Evolutionary conservation across 2,329 filamentous ascomycete genomes (phyloP), one percentile per base, ranked within the genome.

Genomic region (Fusarium chlamydosporum): DNA sequence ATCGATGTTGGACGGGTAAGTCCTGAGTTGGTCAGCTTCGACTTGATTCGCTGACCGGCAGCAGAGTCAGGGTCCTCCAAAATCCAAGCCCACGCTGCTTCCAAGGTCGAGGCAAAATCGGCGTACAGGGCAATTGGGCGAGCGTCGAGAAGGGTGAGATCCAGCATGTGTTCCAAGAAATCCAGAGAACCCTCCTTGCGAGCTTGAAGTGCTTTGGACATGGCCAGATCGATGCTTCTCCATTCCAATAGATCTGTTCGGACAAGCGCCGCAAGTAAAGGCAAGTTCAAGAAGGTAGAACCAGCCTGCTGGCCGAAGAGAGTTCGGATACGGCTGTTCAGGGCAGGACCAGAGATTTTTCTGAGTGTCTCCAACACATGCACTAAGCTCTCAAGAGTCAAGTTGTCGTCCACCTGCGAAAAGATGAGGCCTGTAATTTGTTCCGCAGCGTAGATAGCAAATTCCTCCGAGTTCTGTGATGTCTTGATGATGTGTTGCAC

Each of bases 91-190:
- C 92, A 94, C 40, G 96, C 89, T 46, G 89, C 91, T 69, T 95
- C 91, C 56, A 97, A 85, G 59, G 93, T 96, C 65, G 89, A 87
- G 8, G 93, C 90, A 75, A 97, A 96, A 79, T 98, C 94, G 3
- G 94, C 90, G 72, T 93, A 92, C 47, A 97, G 82, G 2, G 91
- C 92, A 38, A 91, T 87, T 1, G 93, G 92, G 43, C 90, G 88
- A 47, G 94, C 92, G 70, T 88, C 92, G 50, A 97, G 86, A 10
- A 97, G 82, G 0, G 94, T 88, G 42, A 93, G 87, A 69, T 96
- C 91, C 67, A 97, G 84, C 42, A 97, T 83, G 42, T 90, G 89
- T 52, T 91, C 89, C n/a, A 98, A 84, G 76, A 97, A 92, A 58
- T 93, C 89, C 4, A 97, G 81, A 3, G 92, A 92, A 23, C 86